Conservation (phyloP, 139 green algal species). For the Monoraphidium neglectum region DNA sequence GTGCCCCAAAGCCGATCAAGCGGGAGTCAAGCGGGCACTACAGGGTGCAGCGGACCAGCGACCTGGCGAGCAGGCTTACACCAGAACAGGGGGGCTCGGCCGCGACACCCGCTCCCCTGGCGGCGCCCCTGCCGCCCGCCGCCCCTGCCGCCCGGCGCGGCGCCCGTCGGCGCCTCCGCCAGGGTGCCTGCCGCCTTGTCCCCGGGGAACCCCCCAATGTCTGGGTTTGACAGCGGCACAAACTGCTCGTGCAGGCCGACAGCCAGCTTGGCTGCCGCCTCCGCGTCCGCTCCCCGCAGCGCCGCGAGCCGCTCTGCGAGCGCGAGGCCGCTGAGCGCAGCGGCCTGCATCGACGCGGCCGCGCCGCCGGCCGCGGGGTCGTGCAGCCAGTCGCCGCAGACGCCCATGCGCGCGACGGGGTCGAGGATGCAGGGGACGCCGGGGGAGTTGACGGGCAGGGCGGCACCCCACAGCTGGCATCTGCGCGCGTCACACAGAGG, state of each 20-base stretch:
- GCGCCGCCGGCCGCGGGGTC: conserved; percentile 27
- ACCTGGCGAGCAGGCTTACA: too few relatives aligned
- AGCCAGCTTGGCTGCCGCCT: conserved; percentile 8
- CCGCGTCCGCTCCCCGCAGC: conserved; percentile 1
- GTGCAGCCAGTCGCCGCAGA: conserved; percentile 86
- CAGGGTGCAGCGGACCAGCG: too few relatives aligned
- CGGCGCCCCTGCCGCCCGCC: too few relatives aligned
- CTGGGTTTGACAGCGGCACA: conserved; percentile 14
- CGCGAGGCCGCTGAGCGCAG: conserved; percentile 59
- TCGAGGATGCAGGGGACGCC: conserved; percentile 69
- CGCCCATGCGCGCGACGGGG: conserved; percentile 46
- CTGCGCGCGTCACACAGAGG: conserved; percentile 11
- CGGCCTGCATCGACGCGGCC: conserved; percentile 58
- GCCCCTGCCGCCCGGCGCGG: too few relatives aligned
- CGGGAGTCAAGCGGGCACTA: too few relatives aligned
- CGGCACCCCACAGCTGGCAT: conserved; percentile 73
- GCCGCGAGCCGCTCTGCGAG: conserved; percentile 55
- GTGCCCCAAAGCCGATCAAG: too few relatives aligned
- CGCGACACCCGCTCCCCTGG: too few relatives aligned
- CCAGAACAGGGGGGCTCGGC: too few relatives aligned
- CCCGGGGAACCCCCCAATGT: conserved; percentile 51
- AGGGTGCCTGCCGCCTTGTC: too few relatives aligned
- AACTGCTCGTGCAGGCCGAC: conserved; percentile 33
- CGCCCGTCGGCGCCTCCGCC: too few relatives aligned
- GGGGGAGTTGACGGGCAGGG: conserved; percentile 71